phyloP scores from a whole-genome alignment of 2,329 filamentous ascomycete species.

The Cyanodermella asteris region DNA sequence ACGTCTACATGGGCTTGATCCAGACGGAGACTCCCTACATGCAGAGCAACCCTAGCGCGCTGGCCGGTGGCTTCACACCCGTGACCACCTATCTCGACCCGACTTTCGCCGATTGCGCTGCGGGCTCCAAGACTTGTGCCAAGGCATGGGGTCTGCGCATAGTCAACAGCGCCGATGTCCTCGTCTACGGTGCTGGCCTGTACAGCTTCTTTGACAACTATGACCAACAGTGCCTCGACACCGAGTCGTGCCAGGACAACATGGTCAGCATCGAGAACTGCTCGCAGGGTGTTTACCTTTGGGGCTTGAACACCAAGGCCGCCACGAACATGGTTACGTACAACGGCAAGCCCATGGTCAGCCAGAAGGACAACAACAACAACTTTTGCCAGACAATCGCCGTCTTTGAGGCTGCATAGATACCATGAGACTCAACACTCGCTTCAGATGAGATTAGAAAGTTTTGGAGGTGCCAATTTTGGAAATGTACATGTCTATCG shows the following conservation, averaged over 20 bases:
- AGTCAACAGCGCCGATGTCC: conserved; percentile 42
- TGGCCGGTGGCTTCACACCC: conserved; percentile 41
- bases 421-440: too few species aligned
- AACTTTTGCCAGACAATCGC: conserved; percentile 24
- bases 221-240: conserved; percentile 42
- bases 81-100: conserved; percentile 43
- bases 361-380: conserved; percentile 18
- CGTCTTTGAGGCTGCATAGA: conserved; percentile 20
- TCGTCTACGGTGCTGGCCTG: conserved; percentile 50
- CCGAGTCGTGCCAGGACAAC: conserved; percentile 52
- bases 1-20: conserved; percentile 63
- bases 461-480: too few species aligned
- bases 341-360: conserved; percentile 24
- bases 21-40: conserved; percentile 67
- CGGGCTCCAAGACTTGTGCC: conserved; percentile 29
- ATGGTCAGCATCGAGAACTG: conserved; percentile 55
- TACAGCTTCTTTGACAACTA: conserved; percentile 80
- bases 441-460: too few species aligned
- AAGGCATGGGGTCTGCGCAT: conserved; percentile 62
- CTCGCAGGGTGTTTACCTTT: conserved; percentile 36
- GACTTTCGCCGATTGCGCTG: conserved; percentile 41
- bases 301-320: conserved; percentile 53
- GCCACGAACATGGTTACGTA: conserved; percentile 50
- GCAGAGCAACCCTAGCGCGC: conserved; percentile 60
- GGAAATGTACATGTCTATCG: too few species aligned